These are phyloP conservation scores for Trichothecium roseum DNA, from an alignment of 2,329 filamentous ascomycete species.

Conservation along the genomic window DNA sequence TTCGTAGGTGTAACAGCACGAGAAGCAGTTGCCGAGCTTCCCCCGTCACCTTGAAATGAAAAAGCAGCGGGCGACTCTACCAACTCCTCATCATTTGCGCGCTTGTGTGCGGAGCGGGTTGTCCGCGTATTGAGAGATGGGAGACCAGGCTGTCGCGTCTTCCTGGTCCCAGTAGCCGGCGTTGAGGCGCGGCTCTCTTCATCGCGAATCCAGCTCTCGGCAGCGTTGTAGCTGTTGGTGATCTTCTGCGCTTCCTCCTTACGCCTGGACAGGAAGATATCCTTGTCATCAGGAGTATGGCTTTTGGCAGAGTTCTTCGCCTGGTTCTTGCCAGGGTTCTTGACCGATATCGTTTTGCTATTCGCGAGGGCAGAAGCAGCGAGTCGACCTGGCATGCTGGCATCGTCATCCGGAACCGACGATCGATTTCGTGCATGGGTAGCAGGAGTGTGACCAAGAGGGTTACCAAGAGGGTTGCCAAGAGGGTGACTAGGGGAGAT, in stretches of 20 bases:
- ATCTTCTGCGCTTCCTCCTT: conserved; percentile 24
- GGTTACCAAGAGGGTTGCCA: conserved; percentile 6
- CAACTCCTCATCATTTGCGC: conserved; percentile 45
- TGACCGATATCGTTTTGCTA: conserved; percentile 13
- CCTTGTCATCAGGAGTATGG: conserved; percentile 8
- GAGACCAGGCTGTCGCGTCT: conserved; percentile 24
- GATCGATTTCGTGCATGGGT: background rate
- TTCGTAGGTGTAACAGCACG: conserved; percentile 48
- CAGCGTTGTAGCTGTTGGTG: conserved; percentile 23
- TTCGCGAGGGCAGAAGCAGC: conserved; percentile 13
- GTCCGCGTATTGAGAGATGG: conserved; percentile 25
- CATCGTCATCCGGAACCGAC: conserved; percentile 10
- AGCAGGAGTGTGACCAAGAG: conserved; percentile 5
- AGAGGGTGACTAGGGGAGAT: conserved; percentile 25
- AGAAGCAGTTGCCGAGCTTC: conserved; percentile 38
- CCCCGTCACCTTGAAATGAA: conserved; percentile 33
- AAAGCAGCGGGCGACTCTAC: conserved; percentile 41
- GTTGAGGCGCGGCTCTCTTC: conserved; percentile 14
- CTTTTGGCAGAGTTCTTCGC: too few relatives aligned
- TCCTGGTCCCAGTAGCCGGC: conserved; percentile 18
- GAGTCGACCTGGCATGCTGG: conserved; percentile 30
- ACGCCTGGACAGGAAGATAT: conserved; percentile 12
- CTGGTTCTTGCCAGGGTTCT: too few relatives aligned
- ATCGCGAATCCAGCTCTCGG: conserved; percentile 28
- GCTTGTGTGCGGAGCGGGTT: conserved; percentile 41